These are phyloP conservation scores for Paspalum notatum DNA, from an alignment of 176 grass and related monocot species.

Conservation along the genomic window DNA sequence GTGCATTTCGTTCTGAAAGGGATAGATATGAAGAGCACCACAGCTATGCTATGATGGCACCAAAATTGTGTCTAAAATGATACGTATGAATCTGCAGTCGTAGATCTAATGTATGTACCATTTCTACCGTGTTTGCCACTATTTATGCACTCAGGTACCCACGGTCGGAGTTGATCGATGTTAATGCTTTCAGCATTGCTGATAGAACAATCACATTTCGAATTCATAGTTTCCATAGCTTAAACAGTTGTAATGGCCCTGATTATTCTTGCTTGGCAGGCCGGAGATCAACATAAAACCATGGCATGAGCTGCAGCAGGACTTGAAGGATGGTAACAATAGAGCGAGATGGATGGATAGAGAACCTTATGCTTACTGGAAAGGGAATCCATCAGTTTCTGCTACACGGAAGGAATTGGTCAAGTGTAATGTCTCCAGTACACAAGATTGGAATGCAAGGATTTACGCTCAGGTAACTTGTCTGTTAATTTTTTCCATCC, in stretches of 20 bases:
- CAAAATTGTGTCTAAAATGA: not conserved
- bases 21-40: not conserved
- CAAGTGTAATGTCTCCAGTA: slow-evolving; percentile 71
- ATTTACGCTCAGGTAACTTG: slow-evolving; percentile 69
- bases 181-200: not conserved
- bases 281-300: slow-evolving; percentile 93
- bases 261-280: slow-evolving; percentile 44
- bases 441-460: slow-evolving; percentile 78
- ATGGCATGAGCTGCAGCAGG: slow-evolving; percentile 61
- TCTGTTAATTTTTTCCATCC: not conserved
- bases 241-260: slow-evolving; percentile 8
- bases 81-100: not conserved
- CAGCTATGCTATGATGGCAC: not conserved
- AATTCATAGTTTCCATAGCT: not conserved
- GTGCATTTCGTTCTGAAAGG: not conserved
- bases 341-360: slow-evolving; percentile 63
- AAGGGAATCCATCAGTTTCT: slow-evolving; percentile 82
- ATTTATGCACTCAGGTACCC: not conserved
- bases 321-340: slow-evolving; percentile 58
- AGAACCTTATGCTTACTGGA: slow-evolving; percentile 91
- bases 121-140: not conserved
- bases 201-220: not conserved
- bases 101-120: not conserved
- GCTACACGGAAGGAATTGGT: slow-evolving; percentile 60
- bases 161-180: not conserved